phyloP scores from a whole-genome alignment of 1,284 basidiomycete genomes.

The Omphalotus olearius region DNA sequence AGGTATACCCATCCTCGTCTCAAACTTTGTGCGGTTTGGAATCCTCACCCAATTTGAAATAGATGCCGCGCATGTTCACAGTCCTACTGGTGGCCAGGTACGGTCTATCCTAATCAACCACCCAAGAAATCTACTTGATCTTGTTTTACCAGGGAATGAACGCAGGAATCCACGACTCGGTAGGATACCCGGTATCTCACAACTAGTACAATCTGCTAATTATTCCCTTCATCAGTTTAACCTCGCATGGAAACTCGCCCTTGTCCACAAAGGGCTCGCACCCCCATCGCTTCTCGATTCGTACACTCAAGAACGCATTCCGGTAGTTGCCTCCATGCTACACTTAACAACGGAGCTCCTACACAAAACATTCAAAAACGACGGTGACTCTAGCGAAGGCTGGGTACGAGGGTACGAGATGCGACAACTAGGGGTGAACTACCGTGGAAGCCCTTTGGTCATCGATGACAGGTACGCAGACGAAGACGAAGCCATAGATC shows the following conservation, averaged over 20 bases:
- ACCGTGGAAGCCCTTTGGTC: conserved; percentile 25
- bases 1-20: conserved; percentile 4
- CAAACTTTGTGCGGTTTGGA: neutral
- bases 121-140: neutral
- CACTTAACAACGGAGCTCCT: conserved; percentile 20
- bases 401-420: conserved; percentile 14
- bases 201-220: neutral
- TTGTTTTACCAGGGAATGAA: conserved; percentile 30
- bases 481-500: conserved; percentile 10
- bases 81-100: conserved; percentile 29
- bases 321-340: conserved; percentile 34
- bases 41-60: neutral
- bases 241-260: conserved; percentile 37
- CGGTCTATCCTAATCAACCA: neutral
- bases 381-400: conserved; percentile 1
- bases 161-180: conserved; percentile 34
- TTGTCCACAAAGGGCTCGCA: conserved; percentile 31
- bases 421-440: conserved; percentile 27
- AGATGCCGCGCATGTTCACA: conserved; percentile 29
- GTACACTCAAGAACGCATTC: conserved; percentile 32
- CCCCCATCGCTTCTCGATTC: conserved; percentile 28
- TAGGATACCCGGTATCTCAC: conserved; percentile 13
- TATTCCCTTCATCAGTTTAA: conserved; percentile 26
- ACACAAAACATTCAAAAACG: conserved; percentile 14
- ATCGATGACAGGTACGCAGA: conserved; percentile 6